Conservation (phyloP, 768 basidiomycete genomes). For the Naganishia antarctica region DNA sequence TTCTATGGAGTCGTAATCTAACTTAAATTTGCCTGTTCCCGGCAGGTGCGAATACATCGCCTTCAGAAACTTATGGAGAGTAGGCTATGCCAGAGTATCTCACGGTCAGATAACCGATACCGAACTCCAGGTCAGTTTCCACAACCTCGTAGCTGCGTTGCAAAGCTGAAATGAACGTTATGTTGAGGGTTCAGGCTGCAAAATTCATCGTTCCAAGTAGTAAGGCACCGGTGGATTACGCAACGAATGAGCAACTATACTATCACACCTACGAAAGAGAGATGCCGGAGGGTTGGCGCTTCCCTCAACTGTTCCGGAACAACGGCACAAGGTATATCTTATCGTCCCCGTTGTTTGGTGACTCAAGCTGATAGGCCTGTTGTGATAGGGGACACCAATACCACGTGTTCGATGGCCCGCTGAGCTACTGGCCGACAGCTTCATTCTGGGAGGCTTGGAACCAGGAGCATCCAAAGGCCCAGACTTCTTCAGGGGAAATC, state of each 20-base stretch:
- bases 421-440: conserved; percentile 45
- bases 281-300: conserved; percentile 54
- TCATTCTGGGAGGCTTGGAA: conserved; percentile 22
- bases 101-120: conserved; percentile 83
- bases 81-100: conserved; percentile 68
- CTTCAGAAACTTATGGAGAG: conserved; percentile 58
- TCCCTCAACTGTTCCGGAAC: conserved; percentile 43
- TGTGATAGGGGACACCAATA: conserved; percentile 40
- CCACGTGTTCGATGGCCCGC: conserved; percentile 42
- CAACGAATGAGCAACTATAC: conserved; percentile 62
- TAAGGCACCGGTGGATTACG: conserved; percentile 57
- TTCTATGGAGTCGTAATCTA: not conserved
- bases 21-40: conserved; percentile 70
- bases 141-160: not conserved
- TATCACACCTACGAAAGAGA: conserved; percentile 63
- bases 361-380: not conserved
- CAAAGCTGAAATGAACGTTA: not conserved
- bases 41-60: conserved; percentile 87
- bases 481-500: no score
- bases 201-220: conserved; percentile 72
- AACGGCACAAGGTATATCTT: conserved; percentile 36
- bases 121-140: conserved; percentile 57
- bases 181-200: conserved; percentile 59
- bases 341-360: no score
- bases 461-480: not conserved